A percentile compares a stretch with the other conserved stretches of the same genome.
Conservation (phyloP, 2,329 filamentous ascomycete genomes). For the Cladophialophora yegresii region DNA sequence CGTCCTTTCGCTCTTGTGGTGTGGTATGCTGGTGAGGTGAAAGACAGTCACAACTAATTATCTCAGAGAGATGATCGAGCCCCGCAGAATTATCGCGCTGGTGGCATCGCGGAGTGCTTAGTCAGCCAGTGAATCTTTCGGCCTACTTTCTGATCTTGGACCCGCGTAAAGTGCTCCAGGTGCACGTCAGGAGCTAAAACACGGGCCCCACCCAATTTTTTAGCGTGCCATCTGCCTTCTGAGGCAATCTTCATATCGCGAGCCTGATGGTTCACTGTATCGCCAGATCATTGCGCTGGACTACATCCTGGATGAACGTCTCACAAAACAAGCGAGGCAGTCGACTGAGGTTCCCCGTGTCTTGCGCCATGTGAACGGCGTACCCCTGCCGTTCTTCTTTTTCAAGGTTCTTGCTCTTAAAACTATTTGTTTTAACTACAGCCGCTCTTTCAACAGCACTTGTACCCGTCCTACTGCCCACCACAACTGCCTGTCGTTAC, state of each 20-base stretch:
- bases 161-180: constrained; percentile 4
- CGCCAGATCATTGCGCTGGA: background rate
- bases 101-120: background rate
- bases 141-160: background rate
- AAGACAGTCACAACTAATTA: background rate
- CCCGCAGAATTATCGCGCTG: background rate
- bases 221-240: background rate
- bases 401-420: background rate
- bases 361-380: background rate
- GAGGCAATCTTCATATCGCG: background rate
- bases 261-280: background rate
- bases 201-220: background rate
- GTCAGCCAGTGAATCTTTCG: constrained; percentile 2
- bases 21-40: background rate
- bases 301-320: background rate
- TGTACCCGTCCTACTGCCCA: background rate
- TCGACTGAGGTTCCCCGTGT: background rate
- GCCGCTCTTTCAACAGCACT: background rate
- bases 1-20: background rate
- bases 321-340: background rate
- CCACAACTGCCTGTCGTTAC: background rate
- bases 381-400: background rate
- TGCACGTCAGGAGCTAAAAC: background rate
- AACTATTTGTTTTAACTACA: background rate
- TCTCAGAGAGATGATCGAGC: background rate